phyloP scores from a whole-genome alignment of 2,329 filamentous ascomycete species.

The Paracamarosporium sp. region DNA sequence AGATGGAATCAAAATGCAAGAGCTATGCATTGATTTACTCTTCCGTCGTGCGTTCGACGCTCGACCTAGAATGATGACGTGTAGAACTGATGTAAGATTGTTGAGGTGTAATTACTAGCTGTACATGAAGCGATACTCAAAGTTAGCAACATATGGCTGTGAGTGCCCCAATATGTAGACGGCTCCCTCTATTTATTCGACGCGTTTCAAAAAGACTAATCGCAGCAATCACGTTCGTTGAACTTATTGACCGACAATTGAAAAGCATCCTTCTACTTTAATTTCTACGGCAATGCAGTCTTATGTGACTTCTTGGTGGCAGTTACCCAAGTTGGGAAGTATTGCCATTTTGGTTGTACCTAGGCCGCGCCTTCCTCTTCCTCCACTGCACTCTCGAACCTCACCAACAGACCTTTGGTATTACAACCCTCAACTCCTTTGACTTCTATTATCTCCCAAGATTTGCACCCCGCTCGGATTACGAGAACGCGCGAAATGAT shows the following conservation, averaged over 20 bases:
- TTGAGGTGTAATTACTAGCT: constrained; percentile 7
- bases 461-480: no score
- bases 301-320: not conserved
- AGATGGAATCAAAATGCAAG: not conserved
- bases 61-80: not conserved
- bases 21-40: not conserved
- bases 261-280: no score
- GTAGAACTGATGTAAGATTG: constrained; percentile 5
- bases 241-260: no score
- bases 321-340: not conserved
- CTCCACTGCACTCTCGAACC: not conserved
- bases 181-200: no score
- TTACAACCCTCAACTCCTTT: not conserved
- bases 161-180: not conserved
- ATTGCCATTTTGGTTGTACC: not conserved
- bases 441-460: not conserved
- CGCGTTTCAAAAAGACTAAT: no score
- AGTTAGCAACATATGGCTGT: not conserved
- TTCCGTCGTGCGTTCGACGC: not conserved
- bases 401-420: constrained; percentile 1
- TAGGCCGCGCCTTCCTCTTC: constrained; percentile 9
- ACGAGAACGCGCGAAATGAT: not conserved
- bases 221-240: no score
- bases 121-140: not conserved
- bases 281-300: no score